Base-by-base conservation (phyloP, 2,329 filamentous ascomycete genomes). In the Colletotrichum nymphaeae region DNA sequence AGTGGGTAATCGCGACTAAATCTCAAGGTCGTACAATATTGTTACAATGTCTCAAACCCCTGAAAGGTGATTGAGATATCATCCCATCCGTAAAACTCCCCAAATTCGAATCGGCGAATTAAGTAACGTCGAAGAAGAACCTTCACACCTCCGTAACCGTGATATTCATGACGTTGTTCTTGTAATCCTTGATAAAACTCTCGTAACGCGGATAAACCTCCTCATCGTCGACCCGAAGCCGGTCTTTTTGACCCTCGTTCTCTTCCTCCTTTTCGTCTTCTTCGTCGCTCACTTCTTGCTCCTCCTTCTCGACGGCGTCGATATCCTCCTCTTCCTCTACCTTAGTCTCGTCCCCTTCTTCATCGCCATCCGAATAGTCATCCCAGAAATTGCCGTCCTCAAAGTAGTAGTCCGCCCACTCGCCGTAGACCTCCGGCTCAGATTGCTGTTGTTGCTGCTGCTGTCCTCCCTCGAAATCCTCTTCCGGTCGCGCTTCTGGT, bases 391-490 rank as follows among this genome's bases (percentile, higher is more conserved):
- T 75, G 11, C 59, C 69, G 5, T 74, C 64, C 14, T 75, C 67
- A n/a, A 76, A 76, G 59, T 76, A 76, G 35, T 76, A 76, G 26
- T 76, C 75, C 8, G 75, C 75, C 75, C 75, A 76, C 52, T 76
- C 74, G 11, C 73, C 73, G 46, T 76, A 76, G 19, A 75, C 22
- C 22, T 76, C 73, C 14, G 60, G 12, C 64, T 75, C 68, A 4
- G 58, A n/a, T 12, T 52, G 26, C 49, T 53, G 63, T 22, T 53
- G 63, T 22, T 52, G 24, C 55, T 24, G 24, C 55, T 24, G 53
- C 55, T 59, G 30, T 24, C 28, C 53, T 3, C 52, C 30, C 4
- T 32, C 37, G 24, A 4, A 11, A 52, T 4, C 49, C 30, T 46
- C 58, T 7, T 28, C 55, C 12, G 56, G 46, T 19, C 35, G 67